A percentile compares a stretch with the other conserved stretches of the same genome.
Evolutionary conservation across 2,329 filamentous ascomycete species (phyloP).

Genomic region (Mycosphaerella sp.): DNA sequence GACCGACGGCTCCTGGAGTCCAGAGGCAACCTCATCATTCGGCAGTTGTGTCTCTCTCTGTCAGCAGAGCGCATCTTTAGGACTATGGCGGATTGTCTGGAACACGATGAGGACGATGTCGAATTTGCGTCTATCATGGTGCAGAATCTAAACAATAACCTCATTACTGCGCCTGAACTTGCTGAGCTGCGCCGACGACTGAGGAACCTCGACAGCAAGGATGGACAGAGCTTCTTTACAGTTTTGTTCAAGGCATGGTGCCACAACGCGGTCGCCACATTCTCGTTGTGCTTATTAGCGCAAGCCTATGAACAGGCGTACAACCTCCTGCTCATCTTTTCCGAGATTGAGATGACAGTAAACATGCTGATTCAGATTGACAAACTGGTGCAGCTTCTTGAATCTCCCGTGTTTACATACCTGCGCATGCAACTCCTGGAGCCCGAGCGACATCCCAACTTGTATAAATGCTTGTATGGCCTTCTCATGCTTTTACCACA

Average conservation of each 20-base stretch:
- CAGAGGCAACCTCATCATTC: constrained; percentile 90
- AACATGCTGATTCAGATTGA: constrained; percentile 99
- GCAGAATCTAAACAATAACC: constrained; percentile 97
- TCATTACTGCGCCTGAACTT: constrained; percentile 93
- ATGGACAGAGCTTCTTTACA: constrained; percentile 93
- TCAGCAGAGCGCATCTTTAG: constrained; percentile 94
- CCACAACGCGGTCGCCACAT: constrained; percentile 95
- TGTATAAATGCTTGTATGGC: constrained; percentile 89
- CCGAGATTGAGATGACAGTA: constrained; percentile 96
- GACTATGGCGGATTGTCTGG: constrained; percentile 90
- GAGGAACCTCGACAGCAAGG: constrained; percentile 83
- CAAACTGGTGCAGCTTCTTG: constrained; percentile 91
- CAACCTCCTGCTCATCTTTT: constrained; percentile 93
- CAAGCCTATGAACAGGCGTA: constrained; percentile 99
- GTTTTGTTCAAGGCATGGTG: constrained; percentile 95
- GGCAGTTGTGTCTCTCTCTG: constrained; percentile 85
- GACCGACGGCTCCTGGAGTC: constrained; percentile 87
- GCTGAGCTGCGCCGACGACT: constrained; percentile 84
- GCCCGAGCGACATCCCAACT: constrained; percentile 86
- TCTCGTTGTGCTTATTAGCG: constrained; percentile 88
- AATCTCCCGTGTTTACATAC: constrained; percentile 97
- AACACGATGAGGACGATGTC: constrained; percentile 89
- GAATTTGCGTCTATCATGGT: constrained; percentile 99
- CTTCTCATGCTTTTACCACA: constrained; percentile 97
- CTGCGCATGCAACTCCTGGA: constrained; percentile 90